A percentile compares a stretch with the other conserved stretches of the same genome.
Conservation (phyloP, 2,329 filamentous ascomycete genomes). For the Fusarium nisikadoi region DNA sequence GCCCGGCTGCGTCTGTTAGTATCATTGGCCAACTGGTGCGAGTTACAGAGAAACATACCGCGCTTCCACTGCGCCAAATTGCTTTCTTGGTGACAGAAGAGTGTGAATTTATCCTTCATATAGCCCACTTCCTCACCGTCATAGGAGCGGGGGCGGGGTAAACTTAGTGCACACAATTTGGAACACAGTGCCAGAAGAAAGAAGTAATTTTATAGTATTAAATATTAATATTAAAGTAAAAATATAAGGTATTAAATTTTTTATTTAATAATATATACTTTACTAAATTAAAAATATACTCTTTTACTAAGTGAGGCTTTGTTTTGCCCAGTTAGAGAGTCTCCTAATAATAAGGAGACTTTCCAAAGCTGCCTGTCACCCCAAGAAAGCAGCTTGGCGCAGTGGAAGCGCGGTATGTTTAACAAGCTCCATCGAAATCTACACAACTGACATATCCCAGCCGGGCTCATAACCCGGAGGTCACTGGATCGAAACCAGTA, state of each 20-base stretch:
- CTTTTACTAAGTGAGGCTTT: background rate
- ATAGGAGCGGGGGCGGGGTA: background rate
- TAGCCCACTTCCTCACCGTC: background rate
- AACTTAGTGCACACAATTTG: background rate
- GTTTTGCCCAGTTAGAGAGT: background rate
- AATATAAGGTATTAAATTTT: background rate
- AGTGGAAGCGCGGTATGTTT: slow-evolving; percentile 29
- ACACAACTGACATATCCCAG: background rate
- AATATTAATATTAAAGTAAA: background rate
- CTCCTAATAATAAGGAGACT: background rate
- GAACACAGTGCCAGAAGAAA: background rate
- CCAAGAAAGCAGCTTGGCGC: slow-evolving; percentile 28
- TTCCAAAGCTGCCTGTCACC: background rate
- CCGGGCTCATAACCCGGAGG: slow-evolving; percentile 38
- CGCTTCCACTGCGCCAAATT: background rate
- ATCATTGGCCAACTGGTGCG: background rate
- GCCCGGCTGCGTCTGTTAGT: background rate
- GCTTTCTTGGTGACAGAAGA: background rate
- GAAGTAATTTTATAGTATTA: too few relatives aligned
- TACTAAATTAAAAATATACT: too few relatives aligned
- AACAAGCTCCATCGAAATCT: background rate
- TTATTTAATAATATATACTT: too few relatives aligned
- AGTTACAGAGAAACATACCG: background rate
- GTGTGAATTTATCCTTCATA: background rate
- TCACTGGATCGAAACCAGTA: slow-evolving; percentile 27